Evolutionary conservation across 2,329 filamentous ascomycete genomes (phyloP), one percentile per base, ranked within the genome.

Genomic region (Aspergillus sp.): DNA sequence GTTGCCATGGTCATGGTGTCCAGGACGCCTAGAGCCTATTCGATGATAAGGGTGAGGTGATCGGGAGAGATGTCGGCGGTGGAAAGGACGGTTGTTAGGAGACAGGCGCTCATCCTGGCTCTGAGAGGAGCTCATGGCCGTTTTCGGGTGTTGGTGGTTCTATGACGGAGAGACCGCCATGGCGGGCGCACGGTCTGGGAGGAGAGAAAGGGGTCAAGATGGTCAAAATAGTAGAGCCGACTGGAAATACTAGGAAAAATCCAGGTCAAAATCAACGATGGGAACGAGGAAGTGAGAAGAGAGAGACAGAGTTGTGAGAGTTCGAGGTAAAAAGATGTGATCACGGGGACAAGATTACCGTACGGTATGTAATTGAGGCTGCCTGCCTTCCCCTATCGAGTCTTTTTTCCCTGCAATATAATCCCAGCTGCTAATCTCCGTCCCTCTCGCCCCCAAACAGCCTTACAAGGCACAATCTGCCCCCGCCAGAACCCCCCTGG

Each of bases 41-140:
- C 70, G 74, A 48, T 75, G 74, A 47, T 82, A 82, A 1, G 79
- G 79, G 53, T 82, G 76, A 29, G 80, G 78, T 26, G 78, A 78
- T 45, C 79, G 73, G 33, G 69, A 72, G 40, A 72, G 65, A 29
- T 64, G 55, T 49, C 70, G 67, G 47, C 75, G 48, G 33, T 50
- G 30, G 19, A 53, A 44, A 4, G 34, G 26, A 17, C 42, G 35
- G 30, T 43, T 32, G 34, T 37, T 30, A 39, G 41, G 32, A 35
- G 41, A 40, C 37, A 39, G 42, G 24, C 51, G 44, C 41, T 57
- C 53, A 36, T 52, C 48, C 42, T 49, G 46, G 41, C 37, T 46
- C 41, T 41, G 43, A 42, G 42, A 42, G 40, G 48, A 45, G 48
- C 44, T 51, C 55, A 59, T 59, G 43, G 41, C 52, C 36, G 40